Conservation (phyloP, 2,329 filamentous ascomycete species). For the Ophiostoma triangulosporum region DNA sequence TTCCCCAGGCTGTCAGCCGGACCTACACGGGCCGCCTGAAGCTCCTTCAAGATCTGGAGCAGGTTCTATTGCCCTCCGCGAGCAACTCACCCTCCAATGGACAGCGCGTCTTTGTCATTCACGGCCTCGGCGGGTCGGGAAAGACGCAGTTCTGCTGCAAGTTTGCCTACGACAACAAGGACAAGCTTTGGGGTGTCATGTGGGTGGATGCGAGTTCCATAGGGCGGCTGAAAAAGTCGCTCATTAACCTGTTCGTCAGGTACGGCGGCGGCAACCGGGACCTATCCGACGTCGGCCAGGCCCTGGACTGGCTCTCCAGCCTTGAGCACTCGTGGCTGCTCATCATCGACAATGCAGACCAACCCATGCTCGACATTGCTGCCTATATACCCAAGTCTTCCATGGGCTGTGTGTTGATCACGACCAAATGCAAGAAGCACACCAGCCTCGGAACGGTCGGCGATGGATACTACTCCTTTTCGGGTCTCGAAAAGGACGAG, state of each 20-base stretch:
- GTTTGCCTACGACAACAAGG: conserved; percentile 21
- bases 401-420: not conserved
- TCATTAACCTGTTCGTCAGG: not conserved
- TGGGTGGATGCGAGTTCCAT: conserved; percentile 1
- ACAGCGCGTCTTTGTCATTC: conserved; percentile 1
- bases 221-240: not conserved
- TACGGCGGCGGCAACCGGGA: not conserved
- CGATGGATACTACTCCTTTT: not conserved
- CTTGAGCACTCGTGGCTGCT: conserved; percentile 1
- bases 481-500: not conserved
- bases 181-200: conserved; percentile 2
- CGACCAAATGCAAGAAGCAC: not conserved
- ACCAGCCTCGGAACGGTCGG: not conserved
- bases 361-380: not conserved
- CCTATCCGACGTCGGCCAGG: not conserved
- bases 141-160: conserved; percentile 4
- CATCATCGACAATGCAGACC: conserved; percentile 4
- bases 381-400: not conserved
- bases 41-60: not conserved
- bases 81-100: not conserved
- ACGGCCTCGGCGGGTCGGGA: conserved; percentile 2
- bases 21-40: not conserved
- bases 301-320: not conserved
- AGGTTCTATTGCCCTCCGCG: not conserved
- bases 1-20: not conserved